phyloP scores from a whole-genome alignment of 2,329 filamentous ascomycete genomes.

The Stemphylium beticola region DNA sequence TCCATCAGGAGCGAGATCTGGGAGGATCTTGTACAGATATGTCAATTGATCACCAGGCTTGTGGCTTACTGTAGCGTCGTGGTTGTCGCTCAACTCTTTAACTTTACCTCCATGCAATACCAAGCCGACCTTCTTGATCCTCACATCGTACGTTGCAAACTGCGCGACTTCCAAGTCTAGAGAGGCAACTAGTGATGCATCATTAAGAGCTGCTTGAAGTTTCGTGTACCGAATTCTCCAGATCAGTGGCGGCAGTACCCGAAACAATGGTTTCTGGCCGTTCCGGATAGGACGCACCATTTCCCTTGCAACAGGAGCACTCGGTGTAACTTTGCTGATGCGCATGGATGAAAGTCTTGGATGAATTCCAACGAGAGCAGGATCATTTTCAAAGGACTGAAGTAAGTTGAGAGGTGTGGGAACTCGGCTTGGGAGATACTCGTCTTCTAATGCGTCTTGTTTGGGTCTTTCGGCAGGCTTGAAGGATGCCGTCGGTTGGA shows the following conservation, averaged over 20 bases:
- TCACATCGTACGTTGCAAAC: conserved; percentile 70
- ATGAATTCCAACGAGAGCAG: conserved; percentile 64
- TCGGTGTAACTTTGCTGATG: conserved; percentile 75
- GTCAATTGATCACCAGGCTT: conserved; percentile 77
- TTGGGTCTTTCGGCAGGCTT: conserved; percentile 58
- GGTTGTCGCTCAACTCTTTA: conserved; percentile 52
- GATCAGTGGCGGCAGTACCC: conserved; percentile 72
- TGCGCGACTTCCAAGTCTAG: conserved; percentile 77
- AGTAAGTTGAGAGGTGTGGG: conserved; percentile 78
- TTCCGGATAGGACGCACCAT: conserved; percentile 68
- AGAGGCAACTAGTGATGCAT: conserved; percentile 67
- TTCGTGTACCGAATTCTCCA: conserved; percentile 75
- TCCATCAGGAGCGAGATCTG: conserved; percentile 52
- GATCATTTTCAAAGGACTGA: conserved; percentile 72
- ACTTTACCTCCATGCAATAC: conserved; percentile 64
- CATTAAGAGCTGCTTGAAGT: conserved; percentile 62
- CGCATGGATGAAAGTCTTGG: conserved; percentile 75
- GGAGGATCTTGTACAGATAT: conserved; percentile 71
- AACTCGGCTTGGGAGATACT: conserved; percentile 72
- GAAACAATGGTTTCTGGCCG: conserved; percentile 66
- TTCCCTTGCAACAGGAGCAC: conserved; percentile 65
- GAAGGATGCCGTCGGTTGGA: conserved; percentile 62
- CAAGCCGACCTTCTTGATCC: conserved; percentile 65
- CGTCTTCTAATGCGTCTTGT: conserved; percentile 56
- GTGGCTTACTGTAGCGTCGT: conserved; percentile 65